Evolutionary conservation across 306 rosid genomes (phyloP).

Genomic region (Parietaria judaica): DNA sequence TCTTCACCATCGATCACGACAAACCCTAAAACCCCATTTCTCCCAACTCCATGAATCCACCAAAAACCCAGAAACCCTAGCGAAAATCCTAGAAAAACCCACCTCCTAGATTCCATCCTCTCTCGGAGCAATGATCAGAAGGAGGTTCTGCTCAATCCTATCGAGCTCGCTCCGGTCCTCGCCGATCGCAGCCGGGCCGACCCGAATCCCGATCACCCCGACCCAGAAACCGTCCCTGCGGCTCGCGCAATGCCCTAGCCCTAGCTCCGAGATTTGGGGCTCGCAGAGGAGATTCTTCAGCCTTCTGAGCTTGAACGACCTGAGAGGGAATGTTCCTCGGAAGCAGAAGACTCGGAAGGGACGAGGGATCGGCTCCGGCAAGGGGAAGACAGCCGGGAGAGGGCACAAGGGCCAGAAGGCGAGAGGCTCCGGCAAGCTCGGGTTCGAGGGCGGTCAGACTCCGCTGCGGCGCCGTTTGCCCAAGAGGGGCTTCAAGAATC

Average conservation of each 20-base stretch:
- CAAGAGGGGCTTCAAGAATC: constrained; percentile 85
- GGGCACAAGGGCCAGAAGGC: constrained; percentile 98
- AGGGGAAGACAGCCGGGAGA: constrained; percentile 97
- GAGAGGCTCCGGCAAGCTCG: constrained; percentile 74
- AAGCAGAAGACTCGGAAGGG: constrained; percentile 89
- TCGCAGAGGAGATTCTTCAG: constrained; percentile 40
- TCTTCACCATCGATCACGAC: too few relatives aligned
- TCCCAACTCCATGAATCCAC: too few relatives aligned
- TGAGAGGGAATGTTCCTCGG: constrained; percentile 74
- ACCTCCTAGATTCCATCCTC: too few relatives aligned
- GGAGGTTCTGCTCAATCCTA: constrained; percentile 25
- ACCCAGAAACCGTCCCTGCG: background rate
- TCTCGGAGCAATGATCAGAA: constrained; percentile 26
- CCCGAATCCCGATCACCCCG: constrained; percentile 6
- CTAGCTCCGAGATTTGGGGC: constrained; percentile 1
- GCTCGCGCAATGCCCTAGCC: constrained; percentile 9
- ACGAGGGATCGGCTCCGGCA: constrained; percentile 95
- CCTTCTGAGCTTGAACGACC: constrained; percentile 81
- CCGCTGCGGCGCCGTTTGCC: constrained; percentile 89
- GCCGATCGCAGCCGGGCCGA: background rate
- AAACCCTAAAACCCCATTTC: too few relatives aligned
- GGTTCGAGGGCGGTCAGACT: constrained; percentile 96
- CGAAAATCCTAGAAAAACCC: too few relatives aligned
- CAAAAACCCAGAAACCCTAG: too few relatives aligned
- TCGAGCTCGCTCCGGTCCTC: constrained; percentile 18